Percentiles rank a stretch among this genome's conserved stretches.
phyloP scores from a whole-genome alignment of 2,329 filamentous ascomycete genomes.

The Knufia petricola region DNA sequence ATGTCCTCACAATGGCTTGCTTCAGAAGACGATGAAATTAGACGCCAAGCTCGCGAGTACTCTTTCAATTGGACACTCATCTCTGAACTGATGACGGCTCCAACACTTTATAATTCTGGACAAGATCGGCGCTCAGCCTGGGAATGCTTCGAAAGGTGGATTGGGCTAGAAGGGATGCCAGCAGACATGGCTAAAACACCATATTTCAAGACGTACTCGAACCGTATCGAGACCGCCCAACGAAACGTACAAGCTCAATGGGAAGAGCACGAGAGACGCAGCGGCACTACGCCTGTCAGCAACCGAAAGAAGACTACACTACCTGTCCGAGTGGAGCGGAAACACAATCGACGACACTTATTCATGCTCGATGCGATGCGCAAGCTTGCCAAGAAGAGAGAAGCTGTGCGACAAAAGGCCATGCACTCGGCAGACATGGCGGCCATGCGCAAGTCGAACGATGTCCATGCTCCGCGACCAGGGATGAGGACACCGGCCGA shows the following conservation, averaged over 20 bases:
- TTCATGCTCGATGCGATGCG: conserved; percentile 89
- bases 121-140: conserved; percentile 86
- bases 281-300: conserved; percentile 44
- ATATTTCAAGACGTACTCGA: conserved; percentile 74
- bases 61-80: conserved; percentile 98
- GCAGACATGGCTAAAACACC: conserved; percentile 90
- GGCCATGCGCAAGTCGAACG: conserved; percentile 71
- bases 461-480: conserved; percentile 50
- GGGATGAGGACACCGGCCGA: conserved; percentile 70
- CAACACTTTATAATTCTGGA: conserved; percentile 70
- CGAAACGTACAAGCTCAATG: conserved; percentile 50
- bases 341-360: conserved; percentile 76
- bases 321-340: conserved; percentile 75
- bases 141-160: conserved; percentile 98
- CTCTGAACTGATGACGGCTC: conserved; percentile 64
- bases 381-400: conserved; percentile 88
- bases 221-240: conserved; percentile 53
- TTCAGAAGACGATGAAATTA: conserved; percentile 82
- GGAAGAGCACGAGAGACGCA: conserved; percentile 39
- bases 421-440: conserved; percentile 68
- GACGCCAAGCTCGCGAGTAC: conserved; percentile 76
- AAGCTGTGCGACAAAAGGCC: conserved; percentile 75
- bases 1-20: conserved; percentile 84
- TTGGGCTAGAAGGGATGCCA: conserved; percentile 79
- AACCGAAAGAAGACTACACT: conserved; percentile 58